Base-by-base conservation (phyloP, 2,329 filamentous ascomycete species). In the Alternaria gansuensis region DNA sequence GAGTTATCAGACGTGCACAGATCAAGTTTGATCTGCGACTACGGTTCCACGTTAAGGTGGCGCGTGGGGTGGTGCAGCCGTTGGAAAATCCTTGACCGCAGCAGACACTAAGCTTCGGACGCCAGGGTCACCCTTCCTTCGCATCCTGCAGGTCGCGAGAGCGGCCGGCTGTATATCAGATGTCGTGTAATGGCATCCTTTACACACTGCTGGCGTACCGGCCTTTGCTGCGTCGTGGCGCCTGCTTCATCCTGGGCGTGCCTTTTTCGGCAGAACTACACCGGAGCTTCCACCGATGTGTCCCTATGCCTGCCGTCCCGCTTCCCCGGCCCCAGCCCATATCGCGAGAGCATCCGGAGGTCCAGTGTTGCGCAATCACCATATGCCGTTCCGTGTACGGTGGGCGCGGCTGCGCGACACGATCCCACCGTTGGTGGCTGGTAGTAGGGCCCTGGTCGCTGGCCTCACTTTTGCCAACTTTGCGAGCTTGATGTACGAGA, bases 1-100 rank as follows among this genome's bases (percentile, higher is more conserved):
- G 66, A 63, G 61, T 63, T 61, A 65, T 54, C 64, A 64, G 54
- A 62, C 57, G 57, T 59, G 60, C 60, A 66, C 65, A 64, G 59
- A 51, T 58, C 64, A 60, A 59, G 61, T 46, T 60, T 68, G 75
- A 77, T 75, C 71, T 75, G 65, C 74, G 46, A 62, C 68, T 64
- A 70, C 65, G 69, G 67, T 63, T 68, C 67, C 68, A 73, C 70
- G 69, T 70, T 70, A 59, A 62, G 43, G 58, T 59, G 62, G 53
- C 57, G 64, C 67, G 67, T 73, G 69, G 69, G 67, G 65, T 65
- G 66, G 54, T 65, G 69, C 62, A 55, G 61, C 68, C 68, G 69
- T 68, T 70, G 59, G 60, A 60, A 56, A 29, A 50, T 51, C 59
- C 69, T 64, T 61, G 65, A 40, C 24, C 49, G 41, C 57, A 54